Conservation (phyloP, 768 basidiomycete genomes). For the Amanita rubescens region DNA sequence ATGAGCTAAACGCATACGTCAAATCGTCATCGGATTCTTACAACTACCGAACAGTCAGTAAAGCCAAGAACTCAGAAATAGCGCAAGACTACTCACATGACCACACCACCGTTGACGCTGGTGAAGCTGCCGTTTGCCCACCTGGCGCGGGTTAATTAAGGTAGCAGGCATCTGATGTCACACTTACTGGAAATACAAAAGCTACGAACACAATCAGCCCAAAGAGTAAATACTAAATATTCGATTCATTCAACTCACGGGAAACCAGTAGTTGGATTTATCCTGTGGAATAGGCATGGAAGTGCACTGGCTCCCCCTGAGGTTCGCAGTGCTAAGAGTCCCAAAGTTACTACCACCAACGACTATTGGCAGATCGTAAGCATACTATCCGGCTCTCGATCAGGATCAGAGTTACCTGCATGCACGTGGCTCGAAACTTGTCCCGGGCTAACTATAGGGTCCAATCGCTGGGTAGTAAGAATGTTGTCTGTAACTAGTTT, state of each 20-base stretch:
- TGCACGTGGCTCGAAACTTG: constrained; percentile 38
- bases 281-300: constrained; percentile 48
- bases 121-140: constrained; percentile 26
- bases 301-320: constrained; percentile 42
- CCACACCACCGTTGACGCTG: constrained; percentile 18
- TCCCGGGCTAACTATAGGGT: constrained; percentile 37
- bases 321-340: constrained; percentile 29
- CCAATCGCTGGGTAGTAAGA: constrained; percentile 33
- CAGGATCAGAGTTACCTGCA: constrained; percentile 24
- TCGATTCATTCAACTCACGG: constrained; percentile 30
- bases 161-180: not conserved
- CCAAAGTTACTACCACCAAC: constrained; percentile 49
- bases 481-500: constrained; percentile 24
- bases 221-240: not conserved
- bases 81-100: constrained; percentile 18
- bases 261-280: constrained; percentile 48
- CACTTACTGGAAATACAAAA: constrained; percentile 44
- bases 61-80: not conserved
- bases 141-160: constrained; percentile 16
- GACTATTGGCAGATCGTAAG: constrained; percentile 22
- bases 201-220: constrained; percentile 20
- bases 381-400: constrained; percentile 6
- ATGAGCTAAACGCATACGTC: not conserved
- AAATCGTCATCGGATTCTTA: not conserved
- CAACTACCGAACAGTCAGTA: not conserved